phyloP scores from a whole-genome alignment of 2,329 filamentous ascomycete genomes.

The Pseudocercospora pini-densiflorae region DNA sequence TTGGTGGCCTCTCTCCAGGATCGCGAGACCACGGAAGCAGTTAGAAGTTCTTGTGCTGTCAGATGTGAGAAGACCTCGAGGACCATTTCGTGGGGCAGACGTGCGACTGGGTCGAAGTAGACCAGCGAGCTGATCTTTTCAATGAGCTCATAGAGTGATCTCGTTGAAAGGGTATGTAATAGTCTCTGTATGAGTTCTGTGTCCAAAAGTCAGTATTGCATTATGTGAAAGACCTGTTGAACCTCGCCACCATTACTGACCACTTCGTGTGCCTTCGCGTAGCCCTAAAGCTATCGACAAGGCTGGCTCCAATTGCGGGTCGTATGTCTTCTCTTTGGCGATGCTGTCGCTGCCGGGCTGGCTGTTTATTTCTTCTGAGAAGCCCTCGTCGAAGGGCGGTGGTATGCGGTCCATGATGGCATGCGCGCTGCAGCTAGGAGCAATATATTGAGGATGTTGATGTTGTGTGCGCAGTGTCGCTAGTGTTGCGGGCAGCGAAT shows the following conservation, averaged over 20 bases:
- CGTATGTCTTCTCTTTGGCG: neutral
- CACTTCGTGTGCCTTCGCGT: neutral
- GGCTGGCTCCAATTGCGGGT: constrained; percentile 9
- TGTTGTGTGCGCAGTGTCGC: neutral
- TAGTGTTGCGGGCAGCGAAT: neutral
- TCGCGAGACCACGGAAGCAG: constrained; percentile 76
- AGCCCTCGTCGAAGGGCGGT: constrained; percentile 74
- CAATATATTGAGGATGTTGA: neutral
- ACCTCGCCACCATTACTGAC: neutral
- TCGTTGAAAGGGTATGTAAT: constrained; percentile 26
- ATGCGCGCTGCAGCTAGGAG: neutral
- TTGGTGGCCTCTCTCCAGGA: constrained; percentile 81
- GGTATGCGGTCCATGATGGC: constrained; percentile 18
- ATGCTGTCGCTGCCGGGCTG: constrained; percentile 47
- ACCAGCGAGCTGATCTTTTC: constrained; percentile 59
- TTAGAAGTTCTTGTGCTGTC: constrained; percentile 77
- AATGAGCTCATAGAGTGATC: constrained; percentile 22
- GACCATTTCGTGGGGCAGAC: constrained; percentile 88
- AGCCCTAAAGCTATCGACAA: neutral
- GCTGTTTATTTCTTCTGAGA: constrained; percentile 71
- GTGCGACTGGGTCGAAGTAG: constrained; percentile 89
- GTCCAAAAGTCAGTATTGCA: constrained; percentile 1
- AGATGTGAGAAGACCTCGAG: constrained; percentile 88
- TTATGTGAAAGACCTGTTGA: neutral
- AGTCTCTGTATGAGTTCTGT: constrained; percentile 19